Conservation (phyloP, 176 grass and related monocot species). For the Coix lacrymajobi region DNA sequence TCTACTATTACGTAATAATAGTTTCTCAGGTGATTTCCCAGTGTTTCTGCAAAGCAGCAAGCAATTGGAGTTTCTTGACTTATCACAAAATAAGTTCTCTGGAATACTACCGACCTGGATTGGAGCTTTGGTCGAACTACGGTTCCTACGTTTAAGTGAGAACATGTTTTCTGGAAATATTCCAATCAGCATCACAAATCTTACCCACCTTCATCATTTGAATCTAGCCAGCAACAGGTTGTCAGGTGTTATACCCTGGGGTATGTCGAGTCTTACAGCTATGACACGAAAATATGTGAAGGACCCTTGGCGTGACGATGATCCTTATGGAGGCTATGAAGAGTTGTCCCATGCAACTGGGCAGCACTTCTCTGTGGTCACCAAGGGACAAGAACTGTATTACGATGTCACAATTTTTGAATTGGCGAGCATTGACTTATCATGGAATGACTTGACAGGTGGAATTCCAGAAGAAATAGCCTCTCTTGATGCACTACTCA, state of each 20-base stretch:
- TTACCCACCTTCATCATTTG: constrained; percentile 7
- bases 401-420: not conserved
- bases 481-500: not conserved
- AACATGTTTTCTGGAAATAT: constrained; percentile 28
- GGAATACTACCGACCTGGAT: not conserved
- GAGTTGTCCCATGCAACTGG: not conserved
- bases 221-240: constrained; percentile 32
- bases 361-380: not conserved
- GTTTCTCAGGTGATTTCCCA: not conserved
- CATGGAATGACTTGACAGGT: not conserved
- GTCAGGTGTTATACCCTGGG: constrained; percentile 10
- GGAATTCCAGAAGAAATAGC: constrained; percentile 3
- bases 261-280: not conserved
- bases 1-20: not conserved
- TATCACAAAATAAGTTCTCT: not conserved
- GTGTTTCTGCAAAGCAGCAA: not conserved
- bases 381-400: constrained; percentile 23
- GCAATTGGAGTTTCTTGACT: not conserved
- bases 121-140: not conserved
- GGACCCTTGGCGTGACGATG: rapidly evolving
- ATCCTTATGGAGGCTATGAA: not conserved
- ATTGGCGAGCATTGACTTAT: constrained; percentile 30
- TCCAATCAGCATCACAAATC: constrained; percentile 4
- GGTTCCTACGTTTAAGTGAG: not conserved
- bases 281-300: constrained; percentile 1